Evolutionary conservation across 2,329 filamentous ascomycete genomes (phyloP).

Genomic region (Beauveria brongniartii): DNA sequence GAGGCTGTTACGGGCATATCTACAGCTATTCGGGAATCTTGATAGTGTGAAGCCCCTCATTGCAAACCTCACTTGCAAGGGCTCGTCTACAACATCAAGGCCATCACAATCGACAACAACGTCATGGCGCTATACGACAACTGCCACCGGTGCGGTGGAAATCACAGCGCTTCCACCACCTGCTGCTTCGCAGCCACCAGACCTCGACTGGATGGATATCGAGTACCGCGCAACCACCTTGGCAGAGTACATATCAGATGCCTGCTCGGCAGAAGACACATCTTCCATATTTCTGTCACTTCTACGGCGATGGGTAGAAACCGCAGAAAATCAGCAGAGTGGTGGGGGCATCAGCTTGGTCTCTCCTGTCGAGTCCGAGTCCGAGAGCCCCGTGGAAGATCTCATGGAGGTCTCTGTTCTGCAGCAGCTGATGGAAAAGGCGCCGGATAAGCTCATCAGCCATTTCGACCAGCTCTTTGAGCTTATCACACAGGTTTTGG

Average conservation of each 20-base stretch:
- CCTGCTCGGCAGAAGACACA: constrained; percentile 46
- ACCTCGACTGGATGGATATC: constrained; percentile 35
- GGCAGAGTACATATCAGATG: constrained; percentile 39
- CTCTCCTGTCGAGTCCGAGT: constrained; percentile 14
- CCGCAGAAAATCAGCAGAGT: constrained; percentile 19
- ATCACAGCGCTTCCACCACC: constrained; percentile 13
- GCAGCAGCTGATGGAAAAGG: constrained; percentile 55
- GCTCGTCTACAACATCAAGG: constrained; percentile 23
- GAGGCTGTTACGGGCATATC: constrained; percentile 46
- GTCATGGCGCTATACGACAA: constrained; percentile 46
- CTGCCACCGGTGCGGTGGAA: constrained; percentile 41
- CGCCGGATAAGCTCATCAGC: constrained; percentile 55
- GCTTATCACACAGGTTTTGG: constrained; percentile 53
- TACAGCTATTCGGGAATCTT: constrained; percentile 46
- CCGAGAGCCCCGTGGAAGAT: constrained; percentile 29
- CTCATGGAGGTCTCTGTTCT: constrained; percentile 54
- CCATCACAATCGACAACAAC: constrained; percentile 17
- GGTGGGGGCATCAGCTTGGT: constrained; percentile 19
- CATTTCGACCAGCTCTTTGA: constrained; percentile 58
- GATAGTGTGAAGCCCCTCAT: constrained; percentile 43
- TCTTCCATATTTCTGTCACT: constrained; percentile 53
- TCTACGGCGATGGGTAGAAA: constrained; percentile 48
- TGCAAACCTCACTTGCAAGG: constrained; percentile 47
- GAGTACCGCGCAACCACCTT: constrained; percentile 41
- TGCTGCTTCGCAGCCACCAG: constrained; percentile 12